Conservation (phyloP, 2,329 filamentous ascomycete species). For the Myriosclerotinia curreyana region DNA sequence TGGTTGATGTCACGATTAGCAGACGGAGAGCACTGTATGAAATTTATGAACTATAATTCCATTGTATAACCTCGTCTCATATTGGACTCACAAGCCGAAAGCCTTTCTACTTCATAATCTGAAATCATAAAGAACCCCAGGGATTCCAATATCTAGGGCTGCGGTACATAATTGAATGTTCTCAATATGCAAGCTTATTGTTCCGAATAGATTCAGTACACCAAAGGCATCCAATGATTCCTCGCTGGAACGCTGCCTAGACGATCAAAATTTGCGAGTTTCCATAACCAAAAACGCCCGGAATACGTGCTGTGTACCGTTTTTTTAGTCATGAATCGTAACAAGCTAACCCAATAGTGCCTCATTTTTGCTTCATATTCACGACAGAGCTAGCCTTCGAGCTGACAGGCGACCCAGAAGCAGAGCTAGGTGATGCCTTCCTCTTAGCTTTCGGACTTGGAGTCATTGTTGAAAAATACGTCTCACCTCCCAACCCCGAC, state of each 20-base stretch:
- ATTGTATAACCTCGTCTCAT: slow-evolving; percentile 6
- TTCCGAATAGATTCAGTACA: background rate
- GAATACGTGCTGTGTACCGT: slow-evolving; percentile 9
- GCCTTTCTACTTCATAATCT: background rate
- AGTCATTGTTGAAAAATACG: slow-evolving; percentile 29
- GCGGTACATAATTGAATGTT: background rate
- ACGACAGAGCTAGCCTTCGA: slow-evolving; percentile 32
- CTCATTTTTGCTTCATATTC: slow-evolving; percentile 34
- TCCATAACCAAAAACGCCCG: background rate
- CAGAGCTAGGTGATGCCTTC: slow-evolving; percentile 25
- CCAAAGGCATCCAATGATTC: background rate
- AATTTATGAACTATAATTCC: slow-evolving; percentile 6
- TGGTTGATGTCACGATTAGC: slow-evolving; percentile 15
- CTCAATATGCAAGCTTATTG: background rate
- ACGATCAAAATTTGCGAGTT: no score
- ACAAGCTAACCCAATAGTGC: background rate
- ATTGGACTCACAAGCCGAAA: background rate
- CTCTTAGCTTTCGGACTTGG: slow-evolving; percentile 26
- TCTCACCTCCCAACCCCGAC: slow-evolving; percentile 21
- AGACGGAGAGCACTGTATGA: background rate
- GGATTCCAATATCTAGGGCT: background rate
- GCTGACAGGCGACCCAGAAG: slow-evolving; percentile 29
- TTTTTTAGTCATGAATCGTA: slow-evolving; percentile 22
- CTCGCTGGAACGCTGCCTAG: background rate
- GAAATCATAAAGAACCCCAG: background rate